These are phyloP conservation scores for Ophiostoma triangulosporum DNA, from an alignment of 2,329 filamentous ascomycete genomes.

Conservation along the genomic window DNA sequence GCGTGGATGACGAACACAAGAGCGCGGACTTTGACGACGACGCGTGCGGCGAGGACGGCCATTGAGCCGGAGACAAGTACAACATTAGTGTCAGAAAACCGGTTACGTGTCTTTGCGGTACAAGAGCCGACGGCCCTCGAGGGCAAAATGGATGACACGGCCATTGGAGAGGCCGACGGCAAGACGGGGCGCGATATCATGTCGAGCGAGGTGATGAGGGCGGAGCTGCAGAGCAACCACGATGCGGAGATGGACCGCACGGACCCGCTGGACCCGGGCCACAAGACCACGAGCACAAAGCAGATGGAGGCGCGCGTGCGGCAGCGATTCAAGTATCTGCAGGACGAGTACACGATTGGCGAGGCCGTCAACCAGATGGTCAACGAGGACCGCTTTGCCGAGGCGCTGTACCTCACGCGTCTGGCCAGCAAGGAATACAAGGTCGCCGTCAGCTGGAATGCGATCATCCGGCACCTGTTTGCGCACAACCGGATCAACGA, in stretches of 20 bases:
- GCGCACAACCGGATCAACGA: conserved; percentile 42
- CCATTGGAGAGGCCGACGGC: neutral
- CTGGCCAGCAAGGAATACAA: conserved; percentile 51
- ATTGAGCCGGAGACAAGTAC: neutral
- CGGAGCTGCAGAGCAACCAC: neutral
- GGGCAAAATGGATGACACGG: neutral
- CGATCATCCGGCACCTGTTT: conserved; percentile 61
- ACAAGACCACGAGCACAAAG: neutral
- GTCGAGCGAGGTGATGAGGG: neutral
- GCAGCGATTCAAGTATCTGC: conserved; percentile 28
- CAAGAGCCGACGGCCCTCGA: neutral
- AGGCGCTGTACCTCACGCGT: conserved; percentile 56
- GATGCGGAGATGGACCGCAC: neutral
- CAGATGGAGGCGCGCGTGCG: neutral
- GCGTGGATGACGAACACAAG: neutral
- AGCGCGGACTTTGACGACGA: neutral
- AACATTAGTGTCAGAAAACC: neutral
- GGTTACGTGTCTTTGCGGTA: neutral
- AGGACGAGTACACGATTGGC: conserved; percentile 61
- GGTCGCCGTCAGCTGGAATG: conserved; percentile 76
- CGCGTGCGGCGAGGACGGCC: neutral
- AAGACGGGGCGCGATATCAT: neutral
- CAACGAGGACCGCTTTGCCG: conserved; percentile 42
- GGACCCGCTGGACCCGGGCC: neutral
- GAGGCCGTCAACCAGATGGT: conserved; percentile 52